Conservation (phyloP, 148 eudicot genomes). For the Polygonum maritimum region DNA sequence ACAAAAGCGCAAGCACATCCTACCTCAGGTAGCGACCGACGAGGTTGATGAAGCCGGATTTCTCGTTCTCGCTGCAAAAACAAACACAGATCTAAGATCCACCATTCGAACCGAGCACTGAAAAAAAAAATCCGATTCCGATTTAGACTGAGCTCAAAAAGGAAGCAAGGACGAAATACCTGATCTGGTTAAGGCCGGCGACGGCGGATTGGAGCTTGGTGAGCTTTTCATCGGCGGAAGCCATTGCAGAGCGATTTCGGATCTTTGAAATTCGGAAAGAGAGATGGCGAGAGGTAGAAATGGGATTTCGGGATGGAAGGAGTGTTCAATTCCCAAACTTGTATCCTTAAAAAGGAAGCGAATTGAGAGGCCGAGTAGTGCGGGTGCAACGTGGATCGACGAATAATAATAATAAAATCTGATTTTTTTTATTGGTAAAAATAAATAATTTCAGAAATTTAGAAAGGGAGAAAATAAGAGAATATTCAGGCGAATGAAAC, state of each 20-base stretch:
- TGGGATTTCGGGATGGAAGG: not conserved
- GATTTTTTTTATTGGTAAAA: not conserved
- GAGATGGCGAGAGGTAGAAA: not conserved
- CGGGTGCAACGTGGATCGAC: not conserved
- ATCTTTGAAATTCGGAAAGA: slow-evolving; percentile 7
- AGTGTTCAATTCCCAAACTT: not conserved
- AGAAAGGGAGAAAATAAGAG: not conserved
- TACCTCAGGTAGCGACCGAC: slow-evolving; percentile 89
- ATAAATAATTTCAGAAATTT: not conserved
- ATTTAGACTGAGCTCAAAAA: not conserved
- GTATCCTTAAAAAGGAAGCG: slow-evolving; percentile 8
- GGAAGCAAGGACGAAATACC: slow-evolving; percentile 1
- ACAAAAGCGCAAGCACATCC: not conserved
- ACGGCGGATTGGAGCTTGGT: slow-evolving; percentile 14
- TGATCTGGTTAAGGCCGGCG: slow-evolving; percentile 11
- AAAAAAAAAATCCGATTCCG: not conserved
- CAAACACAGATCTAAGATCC: slow-evolving; percentile 1
- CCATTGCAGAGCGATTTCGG: slow-evolving; percentile 11
- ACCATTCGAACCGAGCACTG: not conserved
- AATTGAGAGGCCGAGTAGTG: not conserved
- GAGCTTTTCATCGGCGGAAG: slow-evolving; percentile 15
- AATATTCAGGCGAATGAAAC: slow-evolving; percentile 3
- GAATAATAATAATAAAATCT: not conserved
- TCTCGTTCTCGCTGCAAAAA: slow-evolving; percentile 75
- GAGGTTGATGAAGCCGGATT: slow-evolving; percentile 91